Percentiles rank a stretch among this genome's conserved stretches.
Evolutionary conservation across 2,329 filamentous ascomycete genomes (phyloP).

Genomic region (Colletotrichum spinosum): DNA sequence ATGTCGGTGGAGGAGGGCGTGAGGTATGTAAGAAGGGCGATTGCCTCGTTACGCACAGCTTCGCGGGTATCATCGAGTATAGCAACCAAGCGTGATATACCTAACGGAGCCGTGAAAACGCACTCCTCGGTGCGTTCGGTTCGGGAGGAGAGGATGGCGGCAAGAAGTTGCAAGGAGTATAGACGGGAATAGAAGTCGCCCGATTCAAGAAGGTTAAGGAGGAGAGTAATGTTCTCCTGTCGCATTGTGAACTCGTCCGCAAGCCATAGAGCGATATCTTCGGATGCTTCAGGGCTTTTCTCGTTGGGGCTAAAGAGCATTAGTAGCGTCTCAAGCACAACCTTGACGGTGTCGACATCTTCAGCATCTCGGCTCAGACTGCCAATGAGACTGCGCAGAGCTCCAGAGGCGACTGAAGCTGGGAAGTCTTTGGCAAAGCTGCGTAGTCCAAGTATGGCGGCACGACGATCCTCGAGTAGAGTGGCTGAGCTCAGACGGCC

Average conservation of each 20-base stretch:
- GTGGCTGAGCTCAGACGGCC: slow-evolving; percentile 89
- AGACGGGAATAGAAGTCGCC: slow-evolving; percentile 91
- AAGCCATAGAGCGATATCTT: slow-evolving; percentile 95
- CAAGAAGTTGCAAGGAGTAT: slow-evolving; percentile 90
- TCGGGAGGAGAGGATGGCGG: slow-evolving; percentile 85
- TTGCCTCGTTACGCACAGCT: slow-evolving; percentile 86
- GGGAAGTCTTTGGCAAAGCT: slow-evolving; percentile 98
- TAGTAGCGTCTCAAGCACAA: slow-evolving; percentile 92
- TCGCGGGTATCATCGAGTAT: slow-evolving; percentile 88
- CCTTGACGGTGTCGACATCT: slow-evolving; percentile 96
- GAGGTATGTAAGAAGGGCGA: slow-evolving; percentile 88
- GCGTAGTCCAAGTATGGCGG: slow-evolving; percentile 90
- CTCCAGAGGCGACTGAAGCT: slow-evolving; percentile 93
- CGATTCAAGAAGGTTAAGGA: slow-evolving; percentile 89
- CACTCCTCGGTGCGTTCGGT: slow-evolving; percentile 95
- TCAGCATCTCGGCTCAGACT: slow-evolving; percentile 88
- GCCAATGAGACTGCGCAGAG: slow-evolving; percentile 87
- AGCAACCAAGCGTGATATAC: slow-evolving; percentile 86
- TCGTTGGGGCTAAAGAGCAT: slow-evolving; percentile 85
- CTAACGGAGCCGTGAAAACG: slow-evolving; percentile 87
- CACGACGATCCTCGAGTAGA: slow-evolving; percentile 91
- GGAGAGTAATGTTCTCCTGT: slow-evolving; percentile 93
- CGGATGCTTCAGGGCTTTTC: slow-evolving; percentile 88
- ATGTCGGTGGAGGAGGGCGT: slow-evolving; percentile 89
- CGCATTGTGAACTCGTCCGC: slow-evolving; percentile 98